Percentiles rank a stretch among this genome's conserved stretches.
Conservation (phyloP, 2,329 filamentous ascomycete species). For the Fusarium sp. region DNA sequence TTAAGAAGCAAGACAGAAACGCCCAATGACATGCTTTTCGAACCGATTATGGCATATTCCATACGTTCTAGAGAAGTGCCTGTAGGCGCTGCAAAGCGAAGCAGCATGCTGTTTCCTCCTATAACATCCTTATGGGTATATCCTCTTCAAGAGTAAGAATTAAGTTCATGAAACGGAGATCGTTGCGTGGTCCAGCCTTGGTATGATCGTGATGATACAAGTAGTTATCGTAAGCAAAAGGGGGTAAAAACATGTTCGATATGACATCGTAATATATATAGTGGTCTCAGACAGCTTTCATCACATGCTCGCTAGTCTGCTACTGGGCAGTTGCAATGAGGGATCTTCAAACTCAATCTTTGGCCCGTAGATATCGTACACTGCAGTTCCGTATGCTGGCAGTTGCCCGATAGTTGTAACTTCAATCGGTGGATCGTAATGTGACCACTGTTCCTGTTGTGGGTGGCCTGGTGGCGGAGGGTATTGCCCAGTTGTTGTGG, state of each 20-base stretch:
- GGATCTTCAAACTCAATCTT: constrained; percentile 72
- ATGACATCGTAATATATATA: constrained; percentile 35
- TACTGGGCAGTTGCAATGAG: constrained; percentile 71
- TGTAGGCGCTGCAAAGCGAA: constrained; percentile 10
- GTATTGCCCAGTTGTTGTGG: constrained; percentile 51
- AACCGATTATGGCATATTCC: constrained; percentile 27
- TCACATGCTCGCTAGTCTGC: constrained; percentile 69
- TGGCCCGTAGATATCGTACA: constrained; percentile 66
- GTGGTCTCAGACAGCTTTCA: constrained; percentile 1
- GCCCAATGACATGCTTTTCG: constrained; percentile 35
- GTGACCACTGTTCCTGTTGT: constrained; percentile 67
- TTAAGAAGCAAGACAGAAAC: constrained; percentile 18
- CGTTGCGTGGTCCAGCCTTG: constrained; percentile 43
- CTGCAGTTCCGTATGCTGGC: constrained; percentile 63
- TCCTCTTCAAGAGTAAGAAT: constrained; percentile 46
- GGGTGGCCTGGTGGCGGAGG: constrained; percentile 57
- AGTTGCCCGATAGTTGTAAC: constrained; percentile 67
- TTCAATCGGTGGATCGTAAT: constrained; percentile 70
- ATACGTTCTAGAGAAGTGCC: constrained; percentile 29
- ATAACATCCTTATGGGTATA: constrained; percentile 51
- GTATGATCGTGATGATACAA: constrained; percentile 47
- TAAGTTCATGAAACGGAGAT: constrained; percentile 39
- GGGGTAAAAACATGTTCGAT: constrained; percentile 19
- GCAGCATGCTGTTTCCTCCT: constrained; percentile 43
- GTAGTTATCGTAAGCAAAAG: constrained; percentile 29